These are phyloP conservation scores for Aspergillus sojae DNA, from an alignment of 2,329 filamentous ascomycete species.

Conservation along the genomic window DNA sequence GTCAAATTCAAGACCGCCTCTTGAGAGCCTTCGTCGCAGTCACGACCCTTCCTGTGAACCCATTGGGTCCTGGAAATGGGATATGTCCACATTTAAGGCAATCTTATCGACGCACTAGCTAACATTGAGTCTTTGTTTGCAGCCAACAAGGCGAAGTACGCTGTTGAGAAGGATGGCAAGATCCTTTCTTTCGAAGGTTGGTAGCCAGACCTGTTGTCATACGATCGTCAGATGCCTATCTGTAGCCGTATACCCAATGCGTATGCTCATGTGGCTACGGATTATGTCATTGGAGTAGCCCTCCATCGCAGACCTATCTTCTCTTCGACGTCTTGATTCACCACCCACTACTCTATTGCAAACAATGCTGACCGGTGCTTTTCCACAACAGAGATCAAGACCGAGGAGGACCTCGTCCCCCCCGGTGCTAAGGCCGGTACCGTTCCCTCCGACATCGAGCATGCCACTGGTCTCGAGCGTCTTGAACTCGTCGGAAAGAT, in stretches of 20 bases:
- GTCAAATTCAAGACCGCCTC: constrained; percentile 27
- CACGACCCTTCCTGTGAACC: constrained; percentile 19
- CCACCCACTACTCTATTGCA: constrained; percentile 2
- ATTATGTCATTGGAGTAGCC: constrained; percentile 11
- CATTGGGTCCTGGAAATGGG: constrained; percentile 24
- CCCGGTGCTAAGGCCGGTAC: constrained; percentile 81
- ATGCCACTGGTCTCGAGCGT: constrained; percentile 96
- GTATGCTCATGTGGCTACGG: neutral
- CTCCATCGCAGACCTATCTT: neutral
- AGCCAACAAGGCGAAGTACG: constrained; percentile 44
- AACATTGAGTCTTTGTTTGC: constrained; percentile 24
- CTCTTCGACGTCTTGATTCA: neutral
- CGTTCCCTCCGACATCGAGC: constrained; percentile 91
- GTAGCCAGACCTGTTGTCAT: constrained; percentile 22
- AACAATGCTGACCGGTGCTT: constrained; percentile 16
- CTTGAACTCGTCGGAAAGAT: constrained; percentile 99
- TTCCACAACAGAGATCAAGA: constrained; percentile 71
- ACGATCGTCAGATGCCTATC: constrained; percentile 18
- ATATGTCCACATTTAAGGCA: neutral
- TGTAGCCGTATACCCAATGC: neutral
- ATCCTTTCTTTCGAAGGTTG: constrained; percentile 49
- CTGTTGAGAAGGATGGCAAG: constrained; percentile 46
- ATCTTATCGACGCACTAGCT: constrained; percentile 19
- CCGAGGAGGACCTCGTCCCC: constrained; percentile 77
- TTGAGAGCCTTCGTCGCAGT: constrained; percentile 19